Base-by-base conservation (phyloP, 2,329 filamentous ascomycete genomes). In the Sporothrix dimorphospora region DNA sequence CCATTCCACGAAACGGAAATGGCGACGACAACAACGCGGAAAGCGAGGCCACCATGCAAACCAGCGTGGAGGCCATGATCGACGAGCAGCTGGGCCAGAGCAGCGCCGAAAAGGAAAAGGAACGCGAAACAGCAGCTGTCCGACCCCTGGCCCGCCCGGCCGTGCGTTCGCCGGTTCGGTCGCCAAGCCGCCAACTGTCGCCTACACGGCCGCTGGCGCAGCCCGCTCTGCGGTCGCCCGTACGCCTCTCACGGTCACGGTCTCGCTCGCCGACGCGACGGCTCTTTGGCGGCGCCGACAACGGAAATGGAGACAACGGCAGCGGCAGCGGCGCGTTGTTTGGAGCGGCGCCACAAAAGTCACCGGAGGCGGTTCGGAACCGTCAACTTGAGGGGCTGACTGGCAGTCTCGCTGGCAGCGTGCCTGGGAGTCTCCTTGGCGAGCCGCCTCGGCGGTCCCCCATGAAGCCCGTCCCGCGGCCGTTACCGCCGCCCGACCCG, bases 401-500 rank as follows among this genome's bases (percentile, higher is more conserved):
- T n/a, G 34, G 67, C 3, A 21, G 40, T 21, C n/a, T 61, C 12
- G 55, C 27, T 21, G 30, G 49, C 34, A 30, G 38, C 16, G 30
- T 53, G 1, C n/a, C 47, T 0, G 78, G 75, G 4, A 82, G 81
- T 21, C 78, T 77, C 1, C 77, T 83, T 76, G 76, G 80, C 9
- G 78, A 78, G 4, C 78, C 79, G 21, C 82, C 83, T 0, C 79
- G 79, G 71, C 81, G 83, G 59, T 82, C 83, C 0, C 80, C 83
- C 1, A 79, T 78, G 3, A 84, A 81, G 68, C 83, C 84, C 7
- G 81, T 79, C 2, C 83, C 85, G 3, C 80, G 84, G 49, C 84
- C 86, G 1, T 77, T 87, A 0, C 85, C 86, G 2, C 83, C 83
- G 0, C 82, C 85, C 0, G 81, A 77, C 0, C 81, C 82, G 0